Conservation (phyloP, 306 rosid species). For the Vigna hirtella region DNA sequence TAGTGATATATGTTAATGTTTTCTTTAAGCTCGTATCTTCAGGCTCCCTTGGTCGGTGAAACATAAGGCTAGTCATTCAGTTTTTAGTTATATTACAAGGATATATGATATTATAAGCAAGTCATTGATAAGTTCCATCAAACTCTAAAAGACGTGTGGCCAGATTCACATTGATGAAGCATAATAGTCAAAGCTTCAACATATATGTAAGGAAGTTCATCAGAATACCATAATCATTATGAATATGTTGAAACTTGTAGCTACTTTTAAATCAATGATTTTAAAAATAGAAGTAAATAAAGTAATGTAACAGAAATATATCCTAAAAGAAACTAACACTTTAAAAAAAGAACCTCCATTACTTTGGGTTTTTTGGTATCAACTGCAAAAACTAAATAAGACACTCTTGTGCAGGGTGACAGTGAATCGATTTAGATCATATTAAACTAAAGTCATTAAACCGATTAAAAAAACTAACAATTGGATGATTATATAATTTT, state of each 20-base stretch:
- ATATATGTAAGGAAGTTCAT: neutral
- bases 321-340: neutral
- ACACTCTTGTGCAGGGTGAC: too few relatives aligned
- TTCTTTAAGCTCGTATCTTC: neutral
- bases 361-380: too few relatives aligned
- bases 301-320: neutral
- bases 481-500: too few relatives aligned
- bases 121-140: neutral
- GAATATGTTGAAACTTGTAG: conserved; percentile 1
- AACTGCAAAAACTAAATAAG: too few relatives aligned
- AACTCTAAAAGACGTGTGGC: neutral
- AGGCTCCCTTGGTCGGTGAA: neutral
- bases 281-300: neutral
- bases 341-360: too few relatives aligned
- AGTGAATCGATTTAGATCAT: too few relatives aligned
- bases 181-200: neutral
- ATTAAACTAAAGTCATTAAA: too few relatives aligned
- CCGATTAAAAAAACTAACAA: too few relatives aligned
- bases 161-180: neutral
- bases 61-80: neutral
- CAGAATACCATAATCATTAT: conserved; percentile 8
- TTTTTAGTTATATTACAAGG: neutral
- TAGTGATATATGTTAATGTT: neutral
- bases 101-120: neutral
- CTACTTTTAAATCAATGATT: neutral